Percentiles rank a stretch among this genome's conserved stretches.
Evolutionary conservation across 1,139 yeast species (phyloP).

Genomic region (Starmera stellimalicola): DNA sequence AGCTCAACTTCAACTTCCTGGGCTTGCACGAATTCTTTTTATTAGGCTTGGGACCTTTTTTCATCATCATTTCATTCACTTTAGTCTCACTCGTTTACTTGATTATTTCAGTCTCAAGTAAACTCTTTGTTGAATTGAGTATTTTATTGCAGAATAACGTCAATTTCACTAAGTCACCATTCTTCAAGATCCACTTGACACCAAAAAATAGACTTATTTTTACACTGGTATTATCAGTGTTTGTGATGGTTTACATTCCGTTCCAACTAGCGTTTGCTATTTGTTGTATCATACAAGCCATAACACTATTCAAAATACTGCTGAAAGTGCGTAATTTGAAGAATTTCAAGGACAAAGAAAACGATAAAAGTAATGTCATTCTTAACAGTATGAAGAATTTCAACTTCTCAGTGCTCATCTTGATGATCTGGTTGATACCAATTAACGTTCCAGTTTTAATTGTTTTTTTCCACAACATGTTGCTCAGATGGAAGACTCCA

Average conservation of each 20-base stretch:
- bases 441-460: slow-evolving; percentile 59
- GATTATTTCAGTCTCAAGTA: slow-evolving; percentile 6
- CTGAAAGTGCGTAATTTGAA: neutral
- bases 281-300: slow-evolving; percentile 42
- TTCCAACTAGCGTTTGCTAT: slow-evolving; percentile 69
- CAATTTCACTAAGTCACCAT: neutral
- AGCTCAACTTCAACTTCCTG: slow-evolving; percentile 40
- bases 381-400: slow-evolving; percentile 31
- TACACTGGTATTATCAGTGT: slow-evolving; percentile 27
- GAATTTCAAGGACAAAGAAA: slow-evolving; percentile 4
- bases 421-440: slow-evolving; percentile 62
- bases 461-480: slow-evolving; percentile 61
- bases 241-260: slow-evolving; percentile 58
- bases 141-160: neutral
- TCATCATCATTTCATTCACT: slow-evolving; percentile 43
- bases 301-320: slow-evolving; percentile 32
- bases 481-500: slow-evolving; percentile 65
- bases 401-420: slow-evolving; percentile 42
- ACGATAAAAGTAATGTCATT: neutral
- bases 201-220: slow-evolving; percentile 22
- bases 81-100: slow-evolving; percentile 27
- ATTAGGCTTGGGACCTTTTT: slow-evolving; percentile 51
- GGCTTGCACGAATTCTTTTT: slow-evolving; percentile 55
- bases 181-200: neutral
- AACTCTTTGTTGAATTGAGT: neutral